Percentiles rank a stretch among this genome's conserved stretches.
phyloP scores from a whole-genome alignment of 2,329 filamentous ascomycete genomes.

The Aspergillus transmontanensis region DNA sequence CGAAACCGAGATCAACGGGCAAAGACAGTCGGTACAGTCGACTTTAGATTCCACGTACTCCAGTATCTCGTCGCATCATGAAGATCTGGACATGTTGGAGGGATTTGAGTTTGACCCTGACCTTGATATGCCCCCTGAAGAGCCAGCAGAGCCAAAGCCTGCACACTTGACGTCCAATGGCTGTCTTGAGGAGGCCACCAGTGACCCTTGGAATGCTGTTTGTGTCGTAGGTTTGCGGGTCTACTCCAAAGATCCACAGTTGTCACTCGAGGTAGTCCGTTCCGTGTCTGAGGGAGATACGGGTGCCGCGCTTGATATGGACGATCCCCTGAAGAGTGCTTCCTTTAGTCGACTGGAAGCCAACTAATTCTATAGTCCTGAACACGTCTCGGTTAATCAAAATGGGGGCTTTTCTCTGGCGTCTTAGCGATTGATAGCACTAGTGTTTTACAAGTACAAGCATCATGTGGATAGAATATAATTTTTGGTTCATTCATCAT shows the following conservation, averaged over 20 bases:
- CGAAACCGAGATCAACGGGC: conserved; percentile 10
- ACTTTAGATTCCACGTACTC: conserved; percentile 30
- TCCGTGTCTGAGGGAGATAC: conserved; percentile 42
- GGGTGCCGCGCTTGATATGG: conserved; percentile 47
- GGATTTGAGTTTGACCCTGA: conserved; percentile 48
- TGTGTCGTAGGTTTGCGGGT: conserved; percentile 63
- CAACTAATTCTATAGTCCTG: background rate
- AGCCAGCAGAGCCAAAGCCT: conserved; percentile 19
- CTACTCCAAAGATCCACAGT: conserved; percentile 54
- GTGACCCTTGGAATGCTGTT: conserved; percentile 61
- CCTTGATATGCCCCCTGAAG: conserved; percentile 42
- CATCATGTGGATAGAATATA: background rate
- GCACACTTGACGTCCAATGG: conserved; percentile 11
- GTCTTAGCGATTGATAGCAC: background rate
- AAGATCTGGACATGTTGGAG: conserved; percentile 39
- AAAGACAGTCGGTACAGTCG: conserved; percentile 23
- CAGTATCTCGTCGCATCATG: conserved; percentile 19
- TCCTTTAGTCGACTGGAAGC: conserved; percentile 15
- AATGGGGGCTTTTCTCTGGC: background rate
- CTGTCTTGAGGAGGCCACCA: conserved; percentile 23
- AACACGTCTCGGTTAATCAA: background rate
- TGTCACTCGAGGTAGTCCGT: conserved; percentile 57
- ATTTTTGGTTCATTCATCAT: background rate
- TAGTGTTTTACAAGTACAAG: background rate
- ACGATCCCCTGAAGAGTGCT: conserved; percentile 42